Conservation (phyloP, 345 rosid species). For the Eucalyptus sideroxylon region DNA sequence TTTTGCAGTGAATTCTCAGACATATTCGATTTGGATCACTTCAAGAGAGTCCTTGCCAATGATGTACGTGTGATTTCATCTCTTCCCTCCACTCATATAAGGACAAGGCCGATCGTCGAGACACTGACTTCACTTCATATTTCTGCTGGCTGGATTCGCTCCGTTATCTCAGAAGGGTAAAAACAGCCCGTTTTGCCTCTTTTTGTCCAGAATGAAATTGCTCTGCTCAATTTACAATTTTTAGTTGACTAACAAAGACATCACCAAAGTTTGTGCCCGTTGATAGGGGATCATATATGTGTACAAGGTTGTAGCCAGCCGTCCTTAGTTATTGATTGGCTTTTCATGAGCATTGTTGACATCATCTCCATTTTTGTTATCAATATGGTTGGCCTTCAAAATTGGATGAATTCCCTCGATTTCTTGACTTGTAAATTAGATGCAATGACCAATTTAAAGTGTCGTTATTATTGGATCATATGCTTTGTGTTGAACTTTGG, state of each 20-base stretch:
- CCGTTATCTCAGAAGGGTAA: constrained; percentile 80
- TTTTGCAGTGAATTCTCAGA: constrained; percentile 84
- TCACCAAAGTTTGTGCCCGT: background rate
- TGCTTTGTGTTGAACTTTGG: background rate
- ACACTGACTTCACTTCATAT: constrained; percentile 59
- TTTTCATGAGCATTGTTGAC: background rate
- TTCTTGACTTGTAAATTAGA: background rate
- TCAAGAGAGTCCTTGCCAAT: constrained; percentile 64
- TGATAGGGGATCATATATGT: background rate
- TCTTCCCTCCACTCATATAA: constrained; percentile 70
- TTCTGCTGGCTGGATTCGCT: constrained; percentile 91
- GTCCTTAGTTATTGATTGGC: background rate
- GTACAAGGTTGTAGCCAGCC: background rate
- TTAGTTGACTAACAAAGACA: background rate
- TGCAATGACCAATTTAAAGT: background rate
- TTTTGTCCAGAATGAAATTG: background rate
- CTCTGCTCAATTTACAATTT: background rate
- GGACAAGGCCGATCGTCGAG: constrained; percentile 79
- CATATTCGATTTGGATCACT: constrained; percentile 85
- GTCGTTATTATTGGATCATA: background rate
- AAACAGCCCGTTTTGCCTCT: background rate
- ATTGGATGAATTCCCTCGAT: background rate
- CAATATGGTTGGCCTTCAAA: background rate
- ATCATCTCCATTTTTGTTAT: background rate
- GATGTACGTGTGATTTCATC: constrained; percentile 80